These are phyloP conservation scores for Xylariaceae sp. DNA, from an alignment of 2,329 filamentous ascomycete genomes.

Conservation along the genomic window DNA sequence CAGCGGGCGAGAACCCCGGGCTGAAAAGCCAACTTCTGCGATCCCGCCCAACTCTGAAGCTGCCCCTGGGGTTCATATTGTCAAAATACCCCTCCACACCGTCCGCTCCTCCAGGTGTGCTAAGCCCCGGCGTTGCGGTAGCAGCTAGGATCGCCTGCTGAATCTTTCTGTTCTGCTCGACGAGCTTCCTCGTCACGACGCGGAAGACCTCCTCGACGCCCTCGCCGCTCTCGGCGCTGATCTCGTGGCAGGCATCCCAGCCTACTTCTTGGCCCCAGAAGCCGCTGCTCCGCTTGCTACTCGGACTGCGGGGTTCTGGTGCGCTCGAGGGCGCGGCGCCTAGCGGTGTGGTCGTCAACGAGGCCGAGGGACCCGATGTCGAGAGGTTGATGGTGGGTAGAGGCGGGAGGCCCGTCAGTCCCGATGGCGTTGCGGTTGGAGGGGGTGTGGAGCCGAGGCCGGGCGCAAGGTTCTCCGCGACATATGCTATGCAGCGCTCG, in stretches of 20 bases:
- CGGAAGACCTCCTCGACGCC: constrained; percentile 96
- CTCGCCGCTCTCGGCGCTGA: constrained; percentile 89
- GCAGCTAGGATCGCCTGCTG: constrained; percentile 58
- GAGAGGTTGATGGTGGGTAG: constrained; percentile 28
- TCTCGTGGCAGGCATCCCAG: constrained; percentile 97
- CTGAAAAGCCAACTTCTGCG: constrained; percentile 59
- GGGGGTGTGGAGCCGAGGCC: constrained; percentile 65
- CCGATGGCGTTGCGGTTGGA: constrained; percentile 53
- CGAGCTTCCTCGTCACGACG: constrained; percentile 60
- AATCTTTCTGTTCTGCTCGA: constrained; percentile 63
- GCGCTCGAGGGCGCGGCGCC: constrained; percentile 34
- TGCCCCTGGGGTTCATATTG: constrained; percentile 41
- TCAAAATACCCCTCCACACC: constrained; percentile 51
- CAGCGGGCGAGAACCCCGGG: constrained; percentile 50
- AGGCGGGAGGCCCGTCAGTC: constrained; percentile 23
- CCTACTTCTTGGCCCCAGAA: constrained; percentile 92
- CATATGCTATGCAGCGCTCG: constrained; percentile 92
- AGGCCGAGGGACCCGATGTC: constrained; percentile 11
- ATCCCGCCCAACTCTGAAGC: constrained; percentile 58
- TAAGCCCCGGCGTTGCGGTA: constrained; percentile 45
- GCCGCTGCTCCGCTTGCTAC: constrained; percentile 66
- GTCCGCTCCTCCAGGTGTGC: constrained; percentile 43
- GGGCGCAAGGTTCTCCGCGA: constrained; percentile 85
- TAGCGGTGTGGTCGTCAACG: constrained; percentile 30
- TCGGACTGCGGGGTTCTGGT: constrained; percentile 56